Conservation (phyloP, 2,329 filamentous ascomycete species). For the Trichoderma citrinoviride region DNA sequence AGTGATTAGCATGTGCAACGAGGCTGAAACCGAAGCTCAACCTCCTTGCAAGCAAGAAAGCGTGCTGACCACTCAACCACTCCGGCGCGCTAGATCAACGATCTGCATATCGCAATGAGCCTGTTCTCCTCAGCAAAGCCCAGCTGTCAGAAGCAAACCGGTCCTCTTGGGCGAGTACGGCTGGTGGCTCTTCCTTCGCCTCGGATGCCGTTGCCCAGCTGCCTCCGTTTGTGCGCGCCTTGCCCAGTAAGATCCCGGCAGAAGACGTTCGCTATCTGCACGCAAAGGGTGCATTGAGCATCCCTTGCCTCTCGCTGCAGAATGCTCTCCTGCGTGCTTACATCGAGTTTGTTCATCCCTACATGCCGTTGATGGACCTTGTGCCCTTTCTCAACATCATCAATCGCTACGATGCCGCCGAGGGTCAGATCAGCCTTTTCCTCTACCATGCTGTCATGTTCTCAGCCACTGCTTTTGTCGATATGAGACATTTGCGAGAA, state of each 20-base stretch:
- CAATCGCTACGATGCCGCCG: constrained; percentile 63
- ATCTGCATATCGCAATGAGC: constrained; percentile 36
- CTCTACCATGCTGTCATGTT: constrained; percentile 96
- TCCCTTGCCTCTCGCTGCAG: constrained; percentile 68
- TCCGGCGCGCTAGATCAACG: constrained; percentile 35
- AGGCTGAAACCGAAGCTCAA: not conserved
- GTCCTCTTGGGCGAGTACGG: constrained; percentile 24
- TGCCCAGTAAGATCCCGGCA: constrained; percentile 71
- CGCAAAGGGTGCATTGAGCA: constrained; percentile 77
- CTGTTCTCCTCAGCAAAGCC: constrained; percentile 29
- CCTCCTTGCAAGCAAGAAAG: not conserved
- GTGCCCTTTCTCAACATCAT: constrained; percentile 59
- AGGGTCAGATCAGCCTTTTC: constrained; percentile 75
- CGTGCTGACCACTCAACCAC: constrained; percentile 36
- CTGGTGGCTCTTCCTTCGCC: constrained; percentile 36
- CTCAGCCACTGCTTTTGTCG: constrained; percentile 82
- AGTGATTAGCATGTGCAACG: constrained; percentile 14
- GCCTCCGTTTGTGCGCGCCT: constrained; percentile 71
- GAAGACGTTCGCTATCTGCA: constrained; percentile 83
- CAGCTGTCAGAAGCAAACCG: constrained; percentile 25
- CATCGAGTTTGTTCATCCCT: constrained; percentile 87
- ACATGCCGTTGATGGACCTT: constrained; percentile 82
- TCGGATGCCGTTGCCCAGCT: constrained; percentile 46
- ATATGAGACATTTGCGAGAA: constrained; percentile 70
- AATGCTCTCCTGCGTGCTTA: constrained; percentile 80